Evolutionary conservation across 164 flowering plant species (phyloP), one percentile per base, ranked within the genome.

Genomic region (Buxus sempervirens): DNA sequence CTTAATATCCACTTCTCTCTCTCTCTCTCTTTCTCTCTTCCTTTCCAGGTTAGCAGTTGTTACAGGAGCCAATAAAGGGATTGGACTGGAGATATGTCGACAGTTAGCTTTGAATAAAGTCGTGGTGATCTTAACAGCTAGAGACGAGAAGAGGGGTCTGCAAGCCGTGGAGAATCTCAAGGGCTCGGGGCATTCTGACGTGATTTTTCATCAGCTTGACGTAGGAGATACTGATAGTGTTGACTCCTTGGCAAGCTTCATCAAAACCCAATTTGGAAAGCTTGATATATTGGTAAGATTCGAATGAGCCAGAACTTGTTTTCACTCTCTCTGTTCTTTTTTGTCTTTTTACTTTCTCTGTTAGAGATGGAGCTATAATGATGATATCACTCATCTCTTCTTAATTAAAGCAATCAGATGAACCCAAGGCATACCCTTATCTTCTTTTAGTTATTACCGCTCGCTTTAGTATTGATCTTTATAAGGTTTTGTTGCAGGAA

Each of bases 51-150:
- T 54, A 67, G 82, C 82, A 53, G 76, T 80, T 8, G 83, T 80
- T 45, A 80, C 81, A 20, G 83, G 83, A 42, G 79, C 68, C 22
- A 80, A 80, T 54, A 80, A 76, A 63, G 83, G 83, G 16, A 73
- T 80, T 51, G 83, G 81, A n/a, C 69, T 68, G 21, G 82, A 68
- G 57, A 73, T 68, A 38, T 72, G 74, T n/a, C 69, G 65, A 61
- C 80, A 79, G 54, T 62, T 79, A 58, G 78, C 81, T 54, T 67
- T 70, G 1, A 70, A 77, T 10, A 77, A 75, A 15, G 22, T 79
- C 28, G 51, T 25, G 45, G 83, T 80, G 54, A 63, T 78, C 5
- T 56, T 80, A 38, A 75, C 81, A 14, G 62, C 82, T 9, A 76
- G 82, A 71, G 73, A 78, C 65, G 76, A 76, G 68, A 76, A 73